Conservation (phyloP, 2,329 filamentous ascomycete species). For the Hymenoscyphus infarciens region DNA sequence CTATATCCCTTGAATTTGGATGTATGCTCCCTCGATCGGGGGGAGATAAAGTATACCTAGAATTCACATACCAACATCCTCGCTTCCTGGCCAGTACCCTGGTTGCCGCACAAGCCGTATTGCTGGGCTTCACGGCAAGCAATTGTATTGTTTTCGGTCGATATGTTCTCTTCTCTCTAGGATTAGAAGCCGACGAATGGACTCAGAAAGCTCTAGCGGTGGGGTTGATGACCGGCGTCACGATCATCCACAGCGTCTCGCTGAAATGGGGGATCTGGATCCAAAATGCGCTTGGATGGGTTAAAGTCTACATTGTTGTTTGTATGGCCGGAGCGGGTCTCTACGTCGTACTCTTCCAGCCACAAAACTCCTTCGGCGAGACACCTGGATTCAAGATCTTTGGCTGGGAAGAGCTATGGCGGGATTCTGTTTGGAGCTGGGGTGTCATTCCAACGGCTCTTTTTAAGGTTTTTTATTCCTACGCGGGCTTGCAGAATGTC, state of each 20-base stretch:
- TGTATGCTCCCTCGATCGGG: constrained; percentile 45
- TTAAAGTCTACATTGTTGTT: constrained; percentile 57
- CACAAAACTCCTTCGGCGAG: constrained; percentile 22
- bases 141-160: constrained; percentile 51
- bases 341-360: constrained; percentile 50
- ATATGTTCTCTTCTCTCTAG: constrained; percentile 46
- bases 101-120: constrained; percentile 48
- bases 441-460: constrained; percentile 55
- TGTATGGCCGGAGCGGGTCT: constrained; percentile 61
- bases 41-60: constrained; percentile 52
- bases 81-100: constrained; percentile 50
- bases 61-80: constrained; percentile 50
- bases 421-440: constrained; percentile 66
- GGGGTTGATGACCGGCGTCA: constrained; percentile 53
- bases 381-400: constrained; percentile 24
- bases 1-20: constrained; percentile 45
- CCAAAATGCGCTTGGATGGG: constrained; percentile 59
- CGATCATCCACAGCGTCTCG: constrained; percentile 56
- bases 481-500: constrained; percentile 50
- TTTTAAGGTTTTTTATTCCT: constrained; percentile 55
- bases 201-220: constrained; percentile 44
- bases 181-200: constrained; percentile 43
- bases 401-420: constrained; percentile 55
- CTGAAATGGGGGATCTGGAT: constrained; percentile 54
- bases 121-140: constrained; percentile 50